These are phyloP conservation scores for Tilletia indica DNA, from an alignment of 1,284 basidiomycete species.

Conservation along the genomic window DNA sequence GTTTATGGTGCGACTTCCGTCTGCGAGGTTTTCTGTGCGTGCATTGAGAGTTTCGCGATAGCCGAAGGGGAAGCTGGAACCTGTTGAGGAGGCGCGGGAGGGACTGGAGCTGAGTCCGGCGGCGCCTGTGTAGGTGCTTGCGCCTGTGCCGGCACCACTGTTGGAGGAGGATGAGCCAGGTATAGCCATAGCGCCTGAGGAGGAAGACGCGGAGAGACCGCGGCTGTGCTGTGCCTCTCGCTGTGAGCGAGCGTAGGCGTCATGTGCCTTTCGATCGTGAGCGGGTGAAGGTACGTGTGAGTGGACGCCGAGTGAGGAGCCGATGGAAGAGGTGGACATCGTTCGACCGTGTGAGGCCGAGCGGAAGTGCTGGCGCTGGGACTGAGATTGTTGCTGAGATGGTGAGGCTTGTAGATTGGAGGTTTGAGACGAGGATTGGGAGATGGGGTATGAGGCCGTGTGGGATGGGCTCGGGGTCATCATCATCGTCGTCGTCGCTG, in stretches of 20 bases:
- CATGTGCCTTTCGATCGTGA: conserved; percentile 5
- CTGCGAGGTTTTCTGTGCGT: conserved; percentile 42
- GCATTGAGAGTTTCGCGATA: conserved; percentile 51
- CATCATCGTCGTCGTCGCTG: too few species aligned
- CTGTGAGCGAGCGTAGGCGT: conserved; percentile 14
- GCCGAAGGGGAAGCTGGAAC: not conserved
- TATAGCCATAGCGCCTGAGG: not conserved
- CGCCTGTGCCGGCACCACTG: too few species aligned
- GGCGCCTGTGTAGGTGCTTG: not conserved
- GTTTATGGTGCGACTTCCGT: conserved; percentile 52
- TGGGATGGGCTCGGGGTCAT: too few species aligned
- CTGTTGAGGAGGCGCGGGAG: not conserved
- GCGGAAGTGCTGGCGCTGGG: not conserved
- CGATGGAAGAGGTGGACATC: conserved; percentile 1
- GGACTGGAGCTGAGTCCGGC: conserved; percentile 7
- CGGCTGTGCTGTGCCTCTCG: conserved; percentile 1
- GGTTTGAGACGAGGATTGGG: too few species aligned
- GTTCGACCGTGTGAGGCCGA: not conserved
- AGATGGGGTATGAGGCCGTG: too few species aligned
- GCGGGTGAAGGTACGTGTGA: conserved; percentile 2
- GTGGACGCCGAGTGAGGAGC: not conserved
- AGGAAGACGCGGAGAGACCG: not conserved
- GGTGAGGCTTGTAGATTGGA: too few species aligned
- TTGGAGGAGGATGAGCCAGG: not conserved
- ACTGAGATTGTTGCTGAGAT: not conserved